Evolutionary conservation across 2,329 filamentous ascomycete genomes (phyloP).

Genomic region (Aspergillus tanneri): DNA sequence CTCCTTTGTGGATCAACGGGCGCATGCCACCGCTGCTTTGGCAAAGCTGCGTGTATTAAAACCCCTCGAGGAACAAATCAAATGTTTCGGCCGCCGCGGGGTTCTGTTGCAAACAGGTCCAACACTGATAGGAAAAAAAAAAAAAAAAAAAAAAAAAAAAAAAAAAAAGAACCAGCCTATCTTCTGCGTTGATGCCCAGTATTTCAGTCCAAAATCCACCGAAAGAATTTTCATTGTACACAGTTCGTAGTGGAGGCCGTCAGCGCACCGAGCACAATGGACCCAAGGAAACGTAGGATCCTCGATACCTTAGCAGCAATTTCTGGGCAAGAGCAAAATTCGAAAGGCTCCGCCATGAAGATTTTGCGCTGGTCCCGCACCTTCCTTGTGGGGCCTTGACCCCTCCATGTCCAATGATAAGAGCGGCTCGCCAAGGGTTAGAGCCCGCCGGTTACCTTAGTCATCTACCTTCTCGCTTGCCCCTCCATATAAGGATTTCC

Average conservation of each 20-base stretch:
- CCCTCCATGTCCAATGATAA: constrained; percentile 32
- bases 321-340: constrained; percentile 9
- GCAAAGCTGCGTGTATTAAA: constrained; percentile 1
- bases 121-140: constrained; percentile 13
- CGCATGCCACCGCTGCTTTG: constrained; percentile 20
- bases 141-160: constrained; percentile 11
- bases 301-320: no score
- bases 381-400: constrained; percentile 26
- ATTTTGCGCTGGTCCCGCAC: constrained; percentile 34
- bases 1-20: constrained; percentile 19
- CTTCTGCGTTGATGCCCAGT: constrained; percentile 43
- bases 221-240: constrained; percentile 23
- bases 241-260: constrained; percentile 21
- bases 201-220: constrained; percentile 22
- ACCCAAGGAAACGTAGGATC: constrained; percentile 30
- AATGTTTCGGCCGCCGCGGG: constrained; percentile 21
- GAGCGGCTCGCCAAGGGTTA: constrained; percentile 30
- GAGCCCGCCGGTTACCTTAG: constrained; percentile 29
- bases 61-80: constrained; percentile 16
- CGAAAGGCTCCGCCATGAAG: constrained; percentile 29
- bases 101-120: constrained; percentile 23
- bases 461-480: constrained; percentile 43
- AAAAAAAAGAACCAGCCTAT: constrained; percentile 19
- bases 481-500: constrained; percentile 50
- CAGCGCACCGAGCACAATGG: constrained; percentile 17